A percentile compares a stretch with the other conserved stretches of the same genome.
Conservation (phyloP, 129 eudicot genomes). For the Apium graveolens region DNA sequence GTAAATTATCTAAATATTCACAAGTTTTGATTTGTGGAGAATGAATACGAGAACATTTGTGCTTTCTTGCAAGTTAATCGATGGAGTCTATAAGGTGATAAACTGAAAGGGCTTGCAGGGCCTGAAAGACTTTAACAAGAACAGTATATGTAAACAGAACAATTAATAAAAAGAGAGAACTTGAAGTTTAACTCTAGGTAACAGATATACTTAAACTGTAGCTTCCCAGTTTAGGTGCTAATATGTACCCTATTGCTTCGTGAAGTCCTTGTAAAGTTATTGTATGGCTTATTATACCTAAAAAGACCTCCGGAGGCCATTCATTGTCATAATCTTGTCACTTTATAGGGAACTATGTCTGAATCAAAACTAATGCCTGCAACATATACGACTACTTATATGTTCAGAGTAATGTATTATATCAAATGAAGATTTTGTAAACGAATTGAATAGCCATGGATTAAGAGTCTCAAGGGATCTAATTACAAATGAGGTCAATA, state of each 20-base stretch:
- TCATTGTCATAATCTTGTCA: not conserved
- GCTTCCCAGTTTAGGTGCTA: not conserved
- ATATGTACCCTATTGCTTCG: not conserved
- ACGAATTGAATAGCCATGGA: not conserved
- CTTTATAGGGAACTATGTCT: not conserved
- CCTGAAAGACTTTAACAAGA: too few relatives aligned
- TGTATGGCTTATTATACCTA: not conserved
- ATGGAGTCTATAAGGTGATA: too few relatives aligned
- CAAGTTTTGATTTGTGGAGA: not conserved
- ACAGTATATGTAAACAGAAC: not conserved
- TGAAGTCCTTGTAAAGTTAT: not conserved
- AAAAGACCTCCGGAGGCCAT: not conserved
- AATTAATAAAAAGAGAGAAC: not conserved
- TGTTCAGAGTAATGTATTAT: not conserved
- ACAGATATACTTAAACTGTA: too few relatives aligned
- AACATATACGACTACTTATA: not conserved
- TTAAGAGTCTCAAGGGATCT: not conserved
- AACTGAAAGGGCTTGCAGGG: not conserved
- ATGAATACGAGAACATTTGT: not conserved
- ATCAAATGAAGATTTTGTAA: not conserved
- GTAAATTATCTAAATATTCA: not conserved
- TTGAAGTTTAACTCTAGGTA: not conserved
- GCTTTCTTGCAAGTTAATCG: not conserved
- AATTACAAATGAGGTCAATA: not conserved
- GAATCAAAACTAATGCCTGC: not conserved